These are phyloP conservation scores for Fomitopsis schrenkii DNA, from an alignment of 1,284 basidiomycete species.

Conservation along the genomic window DNA sequence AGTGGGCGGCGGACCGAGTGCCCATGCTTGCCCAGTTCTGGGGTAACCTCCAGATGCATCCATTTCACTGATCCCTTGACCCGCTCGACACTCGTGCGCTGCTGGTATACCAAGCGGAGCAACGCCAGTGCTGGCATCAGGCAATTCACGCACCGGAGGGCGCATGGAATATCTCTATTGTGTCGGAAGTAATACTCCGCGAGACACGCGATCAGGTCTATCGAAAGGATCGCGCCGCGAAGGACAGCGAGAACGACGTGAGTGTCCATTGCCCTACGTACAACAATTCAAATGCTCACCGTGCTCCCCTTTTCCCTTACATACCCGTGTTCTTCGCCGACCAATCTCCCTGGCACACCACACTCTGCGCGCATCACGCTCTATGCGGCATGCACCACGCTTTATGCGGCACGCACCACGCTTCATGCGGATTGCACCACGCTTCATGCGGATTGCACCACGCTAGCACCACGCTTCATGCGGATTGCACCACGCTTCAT, in stretches of 20 bases:
- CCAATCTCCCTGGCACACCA: too few species aligned
- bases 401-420: not conserved
- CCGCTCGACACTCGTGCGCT: not conserved
- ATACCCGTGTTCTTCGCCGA: too few species aligned
- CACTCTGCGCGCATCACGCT: too few species aligned
- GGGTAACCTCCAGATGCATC: not conserved
- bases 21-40: not conserved
- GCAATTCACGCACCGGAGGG: not conserved
- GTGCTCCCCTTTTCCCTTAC: too few species aligned
- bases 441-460: too few species aligned
- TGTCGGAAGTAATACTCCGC: not conserved
- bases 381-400: too few species aligned
- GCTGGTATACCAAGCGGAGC: not conserved
- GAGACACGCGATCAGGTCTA: not conserved
- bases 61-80: not conserved
- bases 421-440: not conserved
- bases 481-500: not conserved
- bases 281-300: too few species aligned
- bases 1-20: not conserved
- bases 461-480: not conserved
- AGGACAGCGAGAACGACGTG: not conserved
- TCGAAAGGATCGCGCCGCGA: not conserved
- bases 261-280: not conserved
- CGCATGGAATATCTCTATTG: not conserved
- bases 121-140: not conserved